Base-by-base conservation (phyloP, 2,329 filamentous ascomycete genomes). In the Aspergillus ochraceus region DNA sequence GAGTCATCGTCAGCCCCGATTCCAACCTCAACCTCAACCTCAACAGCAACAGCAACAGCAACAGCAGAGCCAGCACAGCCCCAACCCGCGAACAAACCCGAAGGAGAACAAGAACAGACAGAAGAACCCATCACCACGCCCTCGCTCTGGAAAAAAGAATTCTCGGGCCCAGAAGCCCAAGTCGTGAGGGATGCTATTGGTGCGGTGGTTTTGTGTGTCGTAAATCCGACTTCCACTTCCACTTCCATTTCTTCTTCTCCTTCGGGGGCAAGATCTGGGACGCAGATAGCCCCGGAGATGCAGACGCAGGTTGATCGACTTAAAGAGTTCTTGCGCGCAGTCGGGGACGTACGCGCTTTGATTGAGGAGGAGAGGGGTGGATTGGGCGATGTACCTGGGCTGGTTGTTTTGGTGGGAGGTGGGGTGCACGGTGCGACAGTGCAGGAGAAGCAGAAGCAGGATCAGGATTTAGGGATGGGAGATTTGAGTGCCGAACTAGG, bases 101-200 rank as follows among this genome's bases (percentile, higher is more conserved):
- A 54, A 36, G 32, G 45, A 54, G 24, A 45, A 51, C 32, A 52
- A 45, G 55, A 54, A 26, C 20, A 66, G 6, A n/a, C 42, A 29
- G 47, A 17, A 26, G 52, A 57, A 51, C 61, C 46, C 42, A 52
- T 55, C 20, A 60, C 64, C 20, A 57, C 64, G 6, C 55, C 66
- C 26, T 19, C 51, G 6, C 65, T 71, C 66, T 81, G 79, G 79
- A 73, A 71, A 51, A 65, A 65, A 0, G 75, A 77, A 29, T 81
- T 81, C 66, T 72, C 78, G 1, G 72, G 74, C 45, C 53, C 70
- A 0, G 77, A 78, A 54, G 79, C 79, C 0, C 69, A 67, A 6
- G 76, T 80, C 61, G 79, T 81, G 4, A 73, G 79, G 39, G 74
- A 78, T 32, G 79, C 77, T 0, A 75, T 81, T 24, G 79, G 79